Evolutionary conservation across 768 basidiomycete species (phyloP), one percentile per base, ranked within the genome.

Genomic region (Hebeloma cylindrosporum): DNA sequence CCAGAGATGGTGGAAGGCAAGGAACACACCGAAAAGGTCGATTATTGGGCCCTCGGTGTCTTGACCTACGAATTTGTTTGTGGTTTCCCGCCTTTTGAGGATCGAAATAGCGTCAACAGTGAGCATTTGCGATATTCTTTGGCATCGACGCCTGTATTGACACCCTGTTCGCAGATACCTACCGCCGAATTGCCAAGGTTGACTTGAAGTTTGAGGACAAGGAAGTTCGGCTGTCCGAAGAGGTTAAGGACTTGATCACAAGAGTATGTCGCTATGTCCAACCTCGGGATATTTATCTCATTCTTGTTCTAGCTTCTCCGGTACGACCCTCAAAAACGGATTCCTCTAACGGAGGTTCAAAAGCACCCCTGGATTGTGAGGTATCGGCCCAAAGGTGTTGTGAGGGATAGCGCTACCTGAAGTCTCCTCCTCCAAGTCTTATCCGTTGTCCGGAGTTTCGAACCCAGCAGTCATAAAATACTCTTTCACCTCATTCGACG

Each of bases 1-100:
- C 95, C 96, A 9, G 95, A 98, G 74, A 99, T 98, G 96, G 89
- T 99, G 10, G 93, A 96, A 56, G 84, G 86, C 0, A 84, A 79
- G 53, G 89, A 88, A 48, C 94, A 98, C 61, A 85, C 77, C 42
- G 90, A 93, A 58, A 84, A 73, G 52, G 95, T 98, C 28, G 95
- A 98, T 58, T 78, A 92, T 47, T 99, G 95, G 95, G 95, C 95
- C 0, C 71, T 99, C 20, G 95, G 95, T 33, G 94, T 98, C n/a
- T 72, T 99, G 50, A 87, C 87, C 1, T 99, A 93, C 62, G 95
- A 99, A 64, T 97, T 99, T 63, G 67, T 98, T 48, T 80, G 82
- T 40, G 95, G 95, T 4, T 77, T 76, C 40, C 74, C 75, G 3
- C 75, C 77, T 10, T 99, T 98, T 52, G 95, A 97, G 60, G 93